Evolutionary conservation across 2,329 filamentous ascomycete genomes (phyloP).

Genomic region (Gaeumannomyces tritici): DNA sequence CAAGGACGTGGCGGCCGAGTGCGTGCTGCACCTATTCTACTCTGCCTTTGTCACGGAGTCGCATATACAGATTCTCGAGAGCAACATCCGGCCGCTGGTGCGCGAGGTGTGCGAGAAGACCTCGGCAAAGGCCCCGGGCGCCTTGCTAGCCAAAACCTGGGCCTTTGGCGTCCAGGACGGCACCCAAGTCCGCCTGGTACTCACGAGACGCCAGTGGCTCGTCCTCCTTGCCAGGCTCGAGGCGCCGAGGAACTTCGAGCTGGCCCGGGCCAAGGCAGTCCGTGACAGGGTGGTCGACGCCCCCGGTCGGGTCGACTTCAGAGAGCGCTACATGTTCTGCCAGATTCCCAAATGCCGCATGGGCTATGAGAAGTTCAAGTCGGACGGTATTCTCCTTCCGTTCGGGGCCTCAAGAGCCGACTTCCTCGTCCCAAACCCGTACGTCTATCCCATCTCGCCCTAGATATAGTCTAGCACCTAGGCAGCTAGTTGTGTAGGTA

Average conservation of each 20-base stretch:
- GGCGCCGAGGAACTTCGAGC: no score
- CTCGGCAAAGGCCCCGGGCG: constrained; percentile 10
- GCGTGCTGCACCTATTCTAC: constrained; percentile 32
- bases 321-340: neutral
- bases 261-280: no score
- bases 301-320: constrained; percentile 1
- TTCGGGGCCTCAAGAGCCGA: constrained; percentile 8
- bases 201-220: neutral
- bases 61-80: neutral
- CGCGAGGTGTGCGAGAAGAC: constrained; percentile 20
- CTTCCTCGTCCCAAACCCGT: neutral
- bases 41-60: constrained; percentile 19
- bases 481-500: no score
- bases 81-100: constrained; percentile 11
- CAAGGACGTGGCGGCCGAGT: neutral
- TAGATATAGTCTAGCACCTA: no score
- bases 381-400: constrained; percentile 14
- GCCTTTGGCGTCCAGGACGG: neutral
- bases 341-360: constrained; percentile 7
- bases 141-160: no score
- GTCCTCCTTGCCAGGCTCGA: neutral
- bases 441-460: no score
- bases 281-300: no score
- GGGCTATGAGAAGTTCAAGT: constrained; percentile 7
- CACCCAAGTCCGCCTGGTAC: neutral